Percentiles rank a stretch among this genome's conserved stretches.
These are phyloP conservation scores for Actinidia chinensis DNA, from an alignment of 179 eudicot species.

Conservation along the genomic window DNA sequence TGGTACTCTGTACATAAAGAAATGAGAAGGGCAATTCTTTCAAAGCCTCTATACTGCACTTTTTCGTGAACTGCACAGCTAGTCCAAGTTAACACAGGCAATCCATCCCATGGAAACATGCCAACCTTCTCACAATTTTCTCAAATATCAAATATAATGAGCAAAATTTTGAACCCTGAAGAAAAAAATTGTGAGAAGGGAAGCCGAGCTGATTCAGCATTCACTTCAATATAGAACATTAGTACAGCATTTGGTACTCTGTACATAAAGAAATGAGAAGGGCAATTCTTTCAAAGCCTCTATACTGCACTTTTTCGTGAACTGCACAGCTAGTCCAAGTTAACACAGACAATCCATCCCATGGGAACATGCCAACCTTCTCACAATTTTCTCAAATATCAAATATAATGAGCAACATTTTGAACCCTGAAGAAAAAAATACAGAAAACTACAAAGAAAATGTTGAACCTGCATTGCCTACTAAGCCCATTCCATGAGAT, in stretches of 20 bases:
- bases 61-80: neutral
- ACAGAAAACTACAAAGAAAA: neutral
- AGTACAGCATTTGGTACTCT: neutral
- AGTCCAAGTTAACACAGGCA: neutral
- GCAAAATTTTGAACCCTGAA: neutral
- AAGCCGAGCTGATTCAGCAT: constrained; percentile 26
- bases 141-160: neutral
- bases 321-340: neutral
- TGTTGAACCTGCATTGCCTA: neutral
- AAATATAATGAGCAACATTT: neutral
- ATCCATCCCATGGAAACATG: neutral
- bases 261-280: neutral
- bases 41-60: neutral
- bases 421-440: neutral
- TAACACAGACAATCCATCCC: neutral
- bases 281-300: neutral
- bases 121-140: neutral
- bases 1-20: neutral
- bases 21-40: neutral
- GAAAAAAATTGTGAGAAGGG: too few relatives aligned
- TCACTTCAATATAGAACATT: neutral
- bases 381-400: neutral
- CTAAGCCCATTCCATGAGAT: neutral
- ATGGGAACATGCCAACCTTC: neutral
- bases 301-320: neutral